Evolutionary conservation across 805 yeast species (phyloP).

Genomic region (Hemisphaericaspora nanyangensis): DNA sequence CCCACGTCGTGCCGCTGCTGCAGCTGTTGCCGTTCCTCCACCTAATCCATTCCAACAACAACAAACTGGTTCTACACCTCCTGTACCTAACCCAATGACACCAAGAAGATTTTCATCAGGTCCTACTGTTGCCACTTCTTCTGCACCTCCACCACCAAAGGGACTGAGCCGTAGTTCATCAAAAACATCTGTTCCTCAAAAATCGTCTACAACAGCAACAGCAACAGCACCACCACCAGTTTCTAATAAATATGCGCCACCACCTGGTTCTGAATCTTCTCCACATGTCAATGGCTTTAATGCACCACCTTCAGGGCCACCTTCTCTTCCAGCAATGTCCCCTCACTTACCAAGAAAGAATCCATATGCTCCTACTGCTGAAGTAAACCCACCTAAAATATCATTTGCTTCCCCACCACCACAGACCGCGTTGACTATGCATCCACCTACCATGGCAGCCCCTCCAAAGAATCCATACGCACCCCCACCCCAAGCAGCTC

Average conservation of each 20-base stretch:
- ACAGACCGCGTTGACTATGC: not conserved
- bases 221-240: slow-evolving; percentile 1
- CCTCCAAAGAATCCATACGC: slow-evolving; percentile 33
- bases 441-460: too few relatives aligned
- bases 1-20: slow-evolving; percentile 45
- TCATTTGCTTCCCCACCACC: slow-evolving; percentile 19
- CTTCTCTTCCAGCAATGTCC: slow-evolving; percentile 2
- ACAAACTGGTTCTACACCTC: slow-evolving; percentile 16
- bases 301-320: slow-evolving; percentile 12
- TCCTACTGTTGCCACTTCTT: not conserved
- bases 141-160: slow-evolving; percentile 24
- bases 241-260: slow-evolving; percentile 31
- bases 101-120: slow-evolving; percentile 7
- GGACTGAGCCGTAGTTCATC: slow-evolving; percentile 24
- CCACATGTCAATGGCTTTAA: slow-evolving; percentile 10
- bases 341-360: slow-evolving; percentile 7
- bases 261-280: slow-evolving; percentile 15
- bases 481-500: slow-evolving; percentile 13
- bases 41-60: slow-evolving; percentile 20
- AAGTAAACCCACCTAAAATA: slow-evolving; percentile 11
- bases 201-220: too few relatives aligned
- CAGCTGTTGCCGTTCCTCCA: slow-evolving; percentile 29
- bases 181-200: slow-evolving; percentile 16
- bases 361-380: slow-evolving; percentile 12
- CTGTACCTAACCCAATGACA: slow-evolving; percentile 16